Conservation (phyloP, 257 asterid genomes). For the Solanum chaucha region DNA sequence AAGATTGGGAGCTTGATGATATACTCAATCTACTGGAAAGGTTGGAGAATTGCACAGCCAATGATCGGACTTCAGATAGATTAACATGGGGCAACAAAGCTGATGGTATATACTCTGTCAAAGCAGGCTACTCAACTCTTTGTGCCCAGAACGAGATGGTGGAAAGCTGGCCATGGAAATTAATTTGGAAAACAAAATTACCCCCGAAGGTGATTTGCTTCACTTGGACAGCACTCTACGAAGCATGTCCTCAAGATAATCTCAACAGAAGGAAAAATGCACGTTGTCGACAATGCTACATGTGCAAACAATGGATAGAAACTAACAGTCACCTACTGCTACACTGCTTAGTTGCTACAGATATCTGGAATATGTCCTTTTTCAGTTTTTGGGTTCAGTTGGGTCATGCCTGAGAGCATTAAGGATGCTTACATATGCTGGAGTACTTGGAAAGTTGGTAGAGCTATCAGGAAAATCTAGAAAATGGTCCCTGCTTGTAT, state of each 20-base stretch:
- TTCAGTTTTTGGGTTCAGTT: not conserved
- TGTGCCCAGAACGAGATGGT: not conserved
- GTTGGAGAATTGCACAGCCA: not conserved
- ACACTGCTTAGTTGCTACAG: not conserved
- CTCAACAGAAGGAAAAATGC: not conserved
- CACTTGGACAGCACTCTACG: not conserved
- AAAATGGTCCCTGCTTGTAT: not conserved
- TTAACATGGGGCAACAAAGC: not conserved
- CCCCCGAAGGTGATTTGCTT: not conserved
- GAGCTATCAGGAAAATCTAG: not conserved
- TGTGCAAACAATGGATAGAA: not conserved
- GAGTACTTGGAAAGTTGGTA: not conserved
- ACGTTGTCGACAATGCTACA: not conserved
- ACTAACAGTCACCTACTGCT: not conserved
- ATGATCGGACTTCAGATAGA: not conserved
- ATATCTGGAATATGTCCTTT: not conserved
- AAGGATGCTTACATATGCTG: not conserved
- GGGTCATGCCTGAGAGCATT: not conserved
- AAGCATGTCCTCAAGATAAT: not conserved
- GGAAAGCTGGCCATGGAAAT: not conserved
- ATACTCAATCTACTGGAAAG: not conserved
- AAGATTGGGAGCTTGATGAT: not conserved
- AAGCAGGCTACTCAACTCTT: not conserved
- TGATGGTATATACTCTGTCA: not conserved
- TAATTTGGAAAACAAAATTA: not conserved